Percentiles rank a stretch among this genome's conserved stretches.
Evolutionary conservation across 805 yeast species (phyloP).

Genomic region (Pichia nakasei): DNA sequence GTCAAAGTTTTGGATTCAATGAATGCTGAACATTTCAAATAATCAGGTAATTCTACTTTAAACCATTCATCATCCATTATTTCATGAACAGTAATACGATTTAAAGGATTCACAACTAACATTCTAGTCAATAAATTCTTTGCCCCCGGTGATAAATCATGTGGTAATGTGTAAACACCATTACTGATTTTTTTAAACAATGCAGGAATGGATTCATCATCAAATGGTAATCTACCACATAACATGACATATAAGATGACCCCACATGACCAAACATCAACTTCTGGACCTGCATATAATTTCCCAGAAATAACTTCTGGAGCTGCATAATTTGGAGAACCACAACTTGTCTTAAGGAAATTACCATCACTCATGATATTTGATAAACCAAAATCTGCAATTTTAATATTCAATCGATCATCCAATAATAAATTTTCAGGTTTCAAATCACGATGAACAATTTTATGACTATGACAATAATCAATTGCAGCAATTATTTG

Average conservation of each 20-base stretch:
- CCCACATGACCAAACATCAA: slow-evolving; percentile 97
- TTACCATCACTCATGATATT: slow-evolving; percentile 98
- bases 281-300: slow-evolving; percentile 95
- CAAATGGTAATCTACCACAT: slow-evolving; percentile 92
- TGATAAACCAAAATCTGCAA: slow-evolving; percentile 92
- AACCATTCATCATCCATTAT: slow-evolving; percentile 95
- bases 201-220: slow-evolving; percentile 93
- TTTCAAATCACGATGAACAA: slow-evolving; percentile 92
- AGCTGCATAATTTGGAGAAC: slow-evolving; percentile 95
- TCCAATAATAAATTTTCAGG: slow-evolving; percentile 90
- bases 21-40: slow-evolving; percentile 53
- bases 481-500: slow-evolving; percentile 95
- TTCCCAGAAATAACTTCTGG: slow-evolving; percentile 95
- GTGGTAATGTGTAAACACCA: slow-evolving; percentile 88
- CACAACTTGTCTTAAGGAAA: slow-evolving; percentile 89
- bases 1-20: slow-evolving; percentile 26
- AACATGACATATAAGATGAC: slow-evolving; percentile 92
- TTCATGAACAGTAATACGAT: slow-evolving; percentile 86
- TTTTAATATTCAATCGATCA: slow-evolving; percentile 84
- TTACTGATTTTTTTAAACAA: slow-evolving; percentile 85
- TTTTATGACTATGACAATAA: slow-evolving; percentile 92
- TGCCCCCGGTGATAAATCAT: slow-evolving; percentile 78
- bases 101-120: slow-evolving; percentile 91
- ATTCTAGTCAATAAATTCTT: slow-evolving; percentile 73
- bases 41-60: slow-evolving; percentile 68